Evolutionary conservation across 768 basidiomycete genomes (phyloP), one percentile per base, ranked within the genome.

Genomic region (Terana coerulea): DNA sequence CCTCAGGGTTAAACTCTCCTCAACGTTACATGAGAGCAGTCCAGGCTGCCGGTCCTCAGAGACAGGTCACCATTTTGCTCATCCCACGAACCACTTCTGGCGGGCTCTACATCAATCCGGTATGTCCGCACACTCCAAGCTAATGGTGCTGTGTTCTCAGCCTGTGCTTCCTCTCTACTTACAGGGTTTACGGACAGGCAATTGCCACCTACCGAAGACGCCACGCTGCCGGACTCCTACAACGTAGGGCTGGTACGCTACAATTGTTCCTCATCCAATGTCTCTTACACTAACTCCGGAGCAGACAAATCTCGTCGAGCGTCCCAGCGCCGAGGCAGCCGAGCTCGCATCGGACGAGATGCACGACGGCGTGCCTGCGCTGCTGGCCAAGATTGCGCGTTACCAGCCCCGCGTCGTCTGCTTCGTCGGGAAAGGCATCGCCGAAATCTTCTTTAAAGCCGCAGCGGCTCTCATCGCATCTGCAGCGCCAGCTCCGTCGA

Each of bases 81-180:
- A 86, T 60, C 83, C 83, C 0, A 83, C 83, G 2, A 93, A 94
- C 60, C 88, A 91, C 56, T 92, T 92, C 65, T 92, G 87, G 86
- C 71, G 67, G 37, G 87, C 86, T 53, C 71, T 94, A 0, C 72
- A 86, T 57, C 72, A n/a, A n/a, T n/a, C n/a, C n/a, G n/a, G n/a
- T n/a, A n/a, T n/a, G n/a, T n/a, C n/a, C n/a, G n/a, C n/a, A n/a
- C n/a, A n/a, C n/a, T n/a, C n/a, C n/a, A n/a, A n/a, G n/a, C n/a
- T n/a, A n/a, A n/a, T n/a, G n/a, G n/a, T 73, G 37, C 83, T 26
- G 63, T 57, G 14, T 14, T 14, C 15, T 21, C 39, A 30, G 42
- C 36, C 14, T 19, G 44, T 4, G 36, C 39, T 29, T 47, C 7
- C 43, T 5, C 5, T 30, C 6, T 31, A 11, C 43, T 19, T 46